Evolutionary conservation across 176 grass and related monocot genomes (phyloP).

Genomic region (Cocos nucifera): DNA sequence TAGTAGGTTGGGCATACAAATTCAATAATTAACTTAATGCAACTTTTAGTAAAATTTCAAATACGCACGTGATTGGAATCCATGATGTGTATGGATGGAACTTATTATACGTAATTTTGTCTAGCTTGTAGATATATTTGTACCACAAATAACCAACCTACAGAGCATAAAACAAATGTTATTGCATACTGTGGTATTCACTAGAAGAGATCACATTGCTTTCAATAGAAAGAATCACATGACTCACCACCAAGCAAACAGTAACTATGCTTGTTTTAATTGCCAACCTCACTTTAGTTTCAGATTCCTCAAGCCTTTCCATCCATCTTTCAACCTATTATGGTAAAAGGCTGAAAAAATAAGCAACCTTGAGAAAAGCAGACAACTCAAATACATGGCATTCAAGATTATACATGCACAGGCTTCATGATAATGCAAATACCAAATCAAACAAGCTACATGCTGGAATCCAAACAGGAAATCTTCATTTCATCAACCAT

Average conservation of each 20-base stretch:
- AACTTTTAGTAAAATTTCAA: background rate
- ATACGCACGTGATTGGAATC: conserved; percentile 64
- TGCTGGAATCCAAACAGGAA: background rate
- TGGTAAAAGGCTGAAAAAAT: background rate
- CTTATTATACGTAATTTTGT: conserved; percentile 70
- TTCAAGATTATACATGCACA: background rate
- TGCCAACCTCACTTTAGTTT: conserved; percentile 30
- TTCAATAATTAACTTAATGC: background rate
- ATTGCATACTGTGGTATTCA: no score
- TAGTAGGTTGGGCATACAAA: background rate
- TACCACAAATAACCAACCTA: conserved; percentile 61
- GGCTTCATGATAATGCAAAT: no score
- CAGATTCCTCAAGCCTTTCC: conserved; percentile 47
- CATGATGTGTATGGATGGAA: conserved; percentile 63
- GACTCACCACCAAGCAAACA: conserved; percentile 30
- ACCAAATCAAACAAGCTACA: background rate
- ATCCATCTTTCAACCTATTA: conserved; percentile 42
- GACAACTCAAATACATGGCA: background rate
- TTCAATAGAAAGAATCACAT: background rate
- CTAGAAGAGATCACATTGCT: no score
- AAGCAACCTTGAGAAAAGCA: background rate
- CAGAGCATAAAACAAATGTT: background rate
- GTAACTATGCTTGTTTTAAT: conserved; percentile 43
- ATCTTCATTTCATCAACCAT: no score
- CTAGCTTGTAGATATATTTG: conserved; percentile 65